Evolutionary conservation across 2,329 filamentous ascomycete genomes (phyloP), one percentile per base, ranked within the genome.

Genomic region (Colletotrichum sp.): DNA sequence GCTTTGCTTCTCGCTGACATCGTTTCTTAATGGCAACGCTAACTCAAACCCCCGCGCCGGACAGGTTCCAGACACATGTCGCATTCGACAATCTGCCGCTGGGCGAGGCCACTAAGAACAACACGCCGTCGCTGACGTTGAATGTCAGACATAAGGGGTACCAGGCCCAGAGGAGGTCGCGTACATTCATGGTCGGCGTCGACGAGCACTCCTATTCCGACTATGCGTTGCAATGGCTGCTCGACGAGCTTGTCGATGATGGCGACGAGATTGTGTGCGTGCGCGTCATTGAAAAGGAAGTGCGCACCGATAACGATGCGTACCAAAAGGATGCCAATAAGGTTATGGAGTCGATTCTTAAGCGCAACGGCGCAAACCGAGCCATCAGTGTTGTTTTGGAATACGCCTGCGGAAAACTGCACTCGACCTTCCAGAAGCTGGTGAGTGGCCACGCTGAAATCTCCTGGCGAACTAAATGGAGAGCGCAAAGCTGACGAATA

Each of bases 251-350:
- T 72, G 95, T 98, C 55, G 96, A 98, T 80, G 96, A 98, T 81
- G 96, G 96, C 21, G 96, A 98, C 82, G 95, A 98, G 85, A 93
- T 98, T 73, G 94, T 98, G 10, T 98, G 96, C 84, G 90, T 98
- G 65, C 91, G 95, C 68, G 96, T 98, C 4, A 91, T 98, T 59
- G 96, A 98, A 82, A 96, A 95, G 82, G 95, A 96, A 78, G 90
- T 93, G 68, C 94, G 93, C 68, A 88, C 89, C 44, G 91, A 94
- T 78, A 91, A 93, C 68, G 74, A 68, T 28, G 52, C 60, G 9
- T 98, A 98, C 84, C 92, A 93, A 55, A 90, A 92, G 24, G 94
- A 97, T 79, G 96, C 96, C 1, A 90, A 93, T 77, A 88, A 90
- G 60, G 88, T 98, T 80, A 92, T 98, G 85, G 89, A 94, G 77